Conservation (phyloP, 352 stramenopile species). For the Globisporangium barbulae region DNA sequence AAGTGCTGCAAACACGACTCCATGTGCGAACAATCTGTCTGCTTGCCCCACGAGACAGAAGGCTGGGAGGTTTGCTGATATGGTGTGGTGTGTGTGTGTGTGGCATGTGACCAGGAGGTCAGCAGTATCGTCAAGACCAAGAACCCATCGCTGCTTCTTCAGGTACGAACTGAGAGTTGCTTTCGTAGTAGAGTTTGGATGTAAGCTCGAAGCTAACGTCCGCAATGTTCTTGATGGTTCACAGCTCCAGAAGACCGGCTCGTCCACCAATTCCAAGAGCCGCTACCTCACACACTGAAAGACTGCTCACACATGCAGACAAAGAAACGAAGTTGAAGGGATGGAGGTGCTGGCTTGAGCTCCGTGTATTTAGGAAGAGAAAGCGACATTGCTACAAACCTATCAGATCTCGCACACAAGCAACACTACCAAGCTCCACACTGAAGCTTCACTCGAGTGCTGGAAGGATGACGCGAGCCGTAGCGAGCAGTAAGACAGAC, state of each 20-base stretch:
- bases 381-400: neutral
- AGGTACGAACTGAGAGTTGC: slow-evolving; percentile 42
- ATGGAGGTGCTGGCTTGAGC: slow-evolving; percentile 1
- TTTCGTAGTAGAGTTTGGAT: neutral
- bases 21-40: slow-evolving; percentile 41
- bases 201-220: neutral
- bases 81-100: neutral
- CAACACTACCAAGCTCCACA: neutral
- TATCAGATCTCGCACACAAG: neutral
- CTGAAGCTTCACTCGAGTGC: neutral
- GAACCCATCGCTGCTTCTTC: slow-evolving; percentile 91
- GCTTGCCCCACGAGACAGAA: neutral
- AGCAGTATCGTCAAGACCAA: slow-evolving; percentile 95
- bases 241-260: slow-evolving; percentile 65
- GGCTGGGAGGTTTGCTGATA: neutral
- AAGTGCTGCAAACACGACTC: slow-evolving; percentile 89
- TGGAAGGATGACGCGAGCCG: neutral
- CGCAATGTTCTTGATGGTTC: neutral
- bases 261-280: slow-evolving; percentile 39
- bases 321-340: neutral
- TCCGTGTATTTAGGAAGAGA: slow-evolving; percentile 9
- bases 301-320: neutral
- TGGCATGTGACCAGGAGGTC: slow-evolving; percentile 59
- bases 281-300: slow-evolving; percentile 66
- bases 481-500: too few relatives aligned